Evolutionary conservation across 2,329 filamentous ascomycete genomes (phyloP).

Genomic region (Thielaviopsis ethacetica): DNA sequence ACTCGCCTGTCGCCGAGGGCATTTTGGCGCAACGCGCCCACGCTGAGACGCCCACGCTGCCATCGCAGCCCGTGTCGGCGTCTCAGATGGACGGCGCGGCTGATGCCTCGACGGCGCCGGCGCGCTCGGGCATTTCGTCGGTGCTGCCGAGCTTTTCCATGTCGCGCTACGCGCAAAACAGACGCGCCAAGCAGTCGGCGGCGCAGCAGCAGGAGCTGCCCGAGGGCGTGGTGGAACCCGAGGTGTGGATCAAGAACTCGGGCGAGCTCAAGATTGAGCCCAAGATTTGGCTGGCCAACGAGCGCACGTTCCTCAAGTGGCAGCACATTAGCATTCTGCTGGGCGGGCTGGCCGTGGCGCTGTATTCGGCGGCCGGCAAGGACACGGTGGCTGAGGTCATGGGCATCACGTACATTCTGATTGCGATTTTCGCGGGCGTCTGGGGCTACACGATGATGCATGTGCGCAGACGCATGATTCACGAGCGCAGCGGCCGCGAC

Average conservation of each 20-base stretch:
- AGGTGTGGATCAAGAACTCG: slow-evolving; percentile 82
- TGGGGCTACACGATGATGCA: slow-evolving; percentile 85
- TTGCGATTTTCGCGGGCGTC: slow-evolving; percentile 65
- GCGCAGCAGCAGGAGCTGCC: slow-evolving; percentile 40
- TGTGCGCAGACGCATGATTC: slow-evolving; percentile 60
- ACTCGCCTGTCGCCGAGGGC: slow-evolving; percentile 53
- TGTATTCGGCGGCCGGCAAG: slow-evolving; percentile 76
- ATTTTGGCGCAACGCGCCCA: slow-evolving; percentile 24
- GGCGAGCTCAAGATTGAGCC: slow-evolving; percentile 86
- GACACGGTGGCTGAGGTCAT: slow-evolving; percentile 62
- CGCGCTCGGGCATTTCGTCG: slow-evolving; percentile 35
- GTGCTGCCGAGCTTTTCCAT: slow-evolving; percentile 73
- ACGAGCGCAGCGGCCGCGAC: slow-evolving; percentile 73
- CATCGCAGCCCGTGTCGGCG: slow-evolving; percentile 16
- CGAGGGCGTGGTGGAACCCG: slow-evolving; percentile 74
- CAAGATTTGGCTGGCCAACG: slow-evolving; percentile 97
- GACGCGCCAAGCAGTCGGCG: slow-evolving; percentile 24
- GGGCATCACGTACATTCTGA: slow-evolving; percentile 66
- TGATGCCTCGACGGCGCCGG: slow-evolving; percentile 14
- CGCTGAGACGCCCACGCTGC: slow-evolving; percentile 18
- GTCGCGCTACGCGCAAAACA: slow-evolving; percentile 53
- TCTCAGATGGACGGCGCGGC: slow-evolving; percentile 21
- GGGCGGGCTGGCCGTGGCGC: slow-evolving; percentile 62
- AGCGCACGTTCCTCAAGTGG: slow-evolving; percentile 97
- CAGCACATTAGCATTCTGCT: slow-evolving; percentile 86